Percentiles rank a stretch among this genome's conserved stretches.
phyloP scores from a whole-genome alignment of 768 basidiomycete species.

The Cystofilobasidium bisporidii region DNA sequence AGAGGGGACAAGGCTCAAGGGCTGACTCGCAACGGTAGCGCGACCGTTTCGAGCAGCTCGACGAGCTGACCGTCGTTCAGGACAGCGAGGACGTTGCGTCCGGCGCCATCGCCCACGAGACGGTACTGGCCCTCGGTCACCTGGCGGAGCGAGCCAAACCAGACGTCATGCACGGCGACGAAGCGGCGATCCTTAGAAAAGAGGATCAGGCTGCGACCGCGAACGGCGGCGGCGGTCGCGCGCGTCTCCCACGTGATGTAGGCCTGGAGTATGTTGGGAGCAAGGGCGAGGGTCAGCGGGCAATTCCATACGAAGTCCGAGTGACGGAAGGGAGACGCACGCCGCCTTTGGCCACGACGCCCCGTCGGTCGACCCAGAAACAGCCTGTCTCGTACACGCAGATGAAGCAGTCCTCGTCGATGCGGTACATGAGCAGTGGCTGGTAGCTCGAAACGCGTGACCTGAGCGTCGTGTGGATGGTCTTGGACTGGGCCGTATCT shows the following conservation, averaged over 20 bases:
- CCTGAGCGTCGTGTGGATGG: background rate
- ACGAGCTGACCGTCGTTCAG: background rate
- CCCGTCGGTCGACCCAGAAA: conserved; percentile 9
- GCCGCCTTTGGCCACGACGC: conserved; percentile 13
- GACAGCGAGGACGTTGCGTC: background rate
- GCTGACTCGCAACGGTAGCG: background rate
- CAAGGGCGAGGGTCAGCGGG: background rate
- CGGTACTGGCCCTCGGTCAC: background rate
- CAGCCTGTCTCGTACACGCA: conserved; percentile 21
- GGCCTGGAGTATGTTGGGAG: conserved; percentile 1
- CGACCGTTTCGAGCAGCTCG: conserved; percentile 10
- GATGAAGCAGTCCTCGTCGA: conserved; percentile 12
- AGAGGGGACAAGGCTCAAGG: too few species aligned
- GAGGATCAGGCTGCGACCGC: conserved; percentile 13
- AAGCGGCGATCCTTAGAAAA: conserved; percentile 19
- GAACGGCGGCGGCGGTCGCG: conserved; percentile 13
- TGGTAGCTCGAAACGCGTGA: conserved; percentile 3
- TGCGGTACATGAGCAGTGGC: conserved; percentile 5
- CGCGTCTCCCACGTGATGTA: conserved; percentile 23
- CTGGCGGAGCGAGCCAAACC: conserved; percentile 1
- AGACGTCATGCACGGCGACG: conserved; percentile 8
- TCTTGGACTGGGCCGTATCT: conserved; percentile 5
- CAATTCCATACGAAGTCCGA: background rate
- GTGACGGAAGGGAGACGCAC: conserved; percentile 2
- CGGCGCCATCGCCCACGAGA: background rate